Base-by-base conservation (phyloP, 371 early-diverging fungal species). In the Saksenaea oblongispora region DNA sequence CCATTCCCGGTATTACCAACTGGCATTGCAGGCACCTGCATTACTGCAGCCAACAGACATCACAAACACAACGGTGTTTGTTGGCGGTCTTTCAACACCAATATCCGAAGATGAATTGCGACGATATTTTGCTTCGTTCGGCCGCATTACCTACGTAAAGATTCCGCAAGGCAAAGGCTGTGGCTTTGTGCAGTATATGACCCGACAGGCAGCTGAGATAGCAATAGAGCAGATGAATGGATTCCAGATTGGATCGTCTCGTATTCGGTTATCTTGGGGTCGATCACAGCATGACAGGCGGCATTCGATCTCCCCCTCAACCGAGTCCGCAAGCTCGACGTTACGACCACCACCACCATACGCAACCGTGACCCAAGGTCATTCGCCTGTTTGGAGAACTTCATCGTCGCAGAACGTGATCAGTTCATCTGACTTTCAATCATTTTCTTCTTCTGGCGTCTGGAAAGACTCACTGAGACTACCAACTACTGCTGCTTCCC, bases 121-220 rank as follows among this genome's bases (percentile, higher is more conserved):
- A 34, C 72, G 83, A 11, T 84, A 83, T 61, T 97, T 97, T 74
- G 70, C 83, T 17, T 85, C 84, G 34, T 94, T 93, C 79, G 97
- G 97, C 28, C 93, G 90, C 17, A 94, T 97, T 44, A 81, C 86
- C 3, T 90, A 94, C 75, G 90, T 91, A 62, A 95, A 94, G 69
- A 95, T 97, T 59, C 95, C 96, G 28, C 90, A 90, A 15, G 91
- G 92, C 54, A 94, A 94, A 70, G 91, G 93, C 2, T 97, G 96
- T 73, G 97, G 95, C 1, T 97, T 95, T 81, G 94, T 97, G 18
- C 93, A 92, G 58, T 97, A 84, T 72, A 86, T 85, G 14, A 85
- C 88, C 65, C 81, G 94, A 9, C 84, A 84, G 18, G 78, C 87
- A 56, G 97, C 97, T 10, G 95, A 95, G 70, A 70, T 87, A 61